Evolutionary conservation across 306 rosid genomes (phyloP).

Genomic region (Quercus aquifolioides): DNA sequence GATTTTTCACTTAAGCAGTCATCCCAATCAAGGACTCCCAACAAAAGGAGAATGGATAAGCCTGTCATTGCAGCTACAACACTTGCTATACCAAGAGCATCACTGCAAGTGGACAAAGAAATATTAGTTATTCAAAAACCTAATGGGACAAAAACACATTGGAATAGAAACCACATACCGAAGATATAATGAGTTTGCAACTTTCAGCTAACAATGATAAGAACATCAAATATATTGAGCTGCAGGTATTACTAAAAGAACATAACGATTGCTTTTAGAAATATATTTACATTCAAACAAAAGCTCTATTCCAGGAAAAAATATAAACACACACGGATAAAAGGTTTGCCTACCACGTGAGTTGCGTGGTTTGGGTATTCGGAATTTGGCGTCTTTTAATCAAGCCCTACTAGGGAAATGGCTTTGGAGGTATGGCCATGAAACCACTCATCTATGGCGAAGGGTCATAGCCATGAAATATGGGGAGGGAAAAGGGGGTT

Average conservation of each 20-base stretch:
- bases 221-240: constrained; percentile 6
- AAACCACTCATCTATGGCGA: no score
- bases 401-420: no score
- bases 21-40: constrained; percentile 89
- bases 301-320: neutral
- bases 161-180: constrained; percentile 10
- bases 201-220: neutral
- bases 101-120: constrained; percentile 49
- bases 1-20: constrained; percentile 89
- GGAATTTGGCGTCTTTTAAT: no score
- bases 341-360: neutral
- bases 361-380: no score
- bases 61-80: constrained; percentile 94
- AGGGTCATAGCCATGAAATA: no score
- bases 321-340: constrained; percentile 2
- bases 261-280: neutral
- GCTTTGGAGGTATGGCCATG: no score
- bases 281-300: neutral
- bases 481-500: no score
- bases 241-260: constrained; percentile 8
- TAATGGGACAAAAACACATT: neutral
- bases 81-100: constrained; percentile 67
- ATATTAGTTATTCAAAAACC: constrained; percentile 12
- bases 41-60: constrained; percentile 69
- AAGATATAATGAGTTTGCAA: neutral